These are phyloP conservation scores for Ascochyta clinopodiicola DNA, from an alignment of 2,329 filamentous ascomycete genomes.

Conservation along the genomic window DNA sequence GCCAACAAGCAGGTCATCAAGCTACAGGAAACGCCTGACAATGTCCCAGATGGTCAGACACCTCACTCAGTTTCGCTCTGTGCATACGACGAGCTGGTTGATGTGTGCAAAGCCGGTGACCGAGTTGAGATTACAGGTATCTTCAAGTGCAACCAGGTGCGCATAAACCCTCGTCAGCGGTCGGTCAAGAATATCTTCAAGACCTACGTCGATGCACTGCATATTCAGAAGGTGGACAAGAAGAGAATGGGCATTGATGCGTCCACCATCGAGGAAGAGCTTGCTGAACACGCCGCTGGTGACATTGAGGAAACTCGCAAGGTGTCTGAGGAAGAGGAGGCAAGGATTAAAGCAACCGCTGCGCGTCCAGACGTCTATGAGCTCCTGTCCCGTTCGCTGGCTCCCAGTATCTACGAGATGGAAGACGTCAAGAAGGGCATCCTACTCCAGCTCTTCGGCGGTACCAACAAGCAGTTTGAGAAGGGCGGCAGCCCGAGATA, in stretches of 20 bases:
- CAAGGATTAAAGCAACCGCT: slow-evolving; percentile 82
- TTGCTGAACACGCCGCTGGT: slow-evolving; percentile 74
- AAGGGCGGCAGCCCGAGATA: slow-evolving; percentile 96
- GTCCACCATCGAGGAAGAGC: slow-evolving; percentile 84
- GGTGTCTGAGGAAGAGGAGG: slow-evolving; percentile 84
- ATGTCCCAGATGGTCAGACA: slow-evolving; percentile 92
- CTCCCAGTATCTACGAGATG: slow-evolving; percentile 96
- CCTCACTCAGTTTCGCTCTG: slow-evolving; percentile 96
- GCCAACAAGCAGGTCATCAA: slow-evolving; percentile 99
- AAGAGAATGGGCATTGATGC: slow-evolving; percentile 90
- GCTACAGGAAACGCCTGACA: slow-evolving; percentile 95
- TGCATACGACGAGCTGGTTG: slow-evolving; percentile 95
- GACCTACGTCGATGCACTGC: slow-evolving; percentile 93
- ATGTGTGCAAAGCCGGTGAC: slow-evolving; percentile 97
- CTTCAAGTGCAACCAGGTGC: slow-evolving; percentile 92
- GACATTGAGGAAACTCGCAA: slow-evolving; percentile 83
- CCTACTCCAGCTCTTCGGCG: slow-evolving; percentile 92
- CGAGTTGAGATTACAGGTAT: slow-evolving; percentile 95
- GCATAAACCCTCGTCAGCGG: slow-evolving; percentile 90
- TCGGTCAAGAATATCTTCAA: slow-evolving; percentile 96
- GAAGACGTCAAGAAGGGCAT: slow-evolving; percentile 99
- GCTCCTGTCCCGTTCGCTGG: slow-evolving; percentile 84
- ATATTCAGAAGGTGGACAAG: slow-evolving; percentile 96
- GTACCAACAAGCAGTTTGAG: slow-evolving; percentile 96
- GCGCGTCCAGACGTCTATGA: slow-evolving; percentile 89